Evolutionary conservation across 2,329 filamentous ascomycete genomes (phyloP).

Genomic region (Aureobasidium sp.): DNA sequence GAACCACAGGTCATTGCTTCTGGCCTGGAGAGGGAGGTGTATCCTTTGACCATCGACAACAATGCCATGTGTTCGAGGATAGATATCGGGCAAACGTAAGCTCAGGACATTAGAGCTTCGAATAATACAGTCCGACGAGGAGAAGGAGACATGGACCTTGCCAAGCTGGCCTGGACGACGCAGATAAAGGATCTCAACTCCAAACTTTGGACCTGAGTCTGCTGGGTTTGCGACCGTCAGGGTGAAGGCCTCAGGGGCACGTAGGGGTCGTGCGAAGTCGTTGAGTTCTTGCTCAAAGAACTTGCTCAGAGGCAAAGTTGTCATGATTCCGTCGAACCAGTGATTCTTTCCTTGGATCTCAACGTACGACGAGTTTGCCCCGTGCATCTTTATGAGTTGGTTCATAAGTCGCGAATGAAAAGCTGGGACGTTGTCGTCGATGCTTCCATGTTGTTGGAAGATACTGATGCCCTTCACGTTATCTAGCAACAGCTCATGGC

Average conservation of each 20-base stretch:
- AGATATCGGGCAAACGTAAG: constrained; percentile 17
- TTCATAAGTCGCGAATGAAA: constrained; percentile 49
- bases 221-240: constrained; percentile 44
- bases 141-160: constrained; percentile 35
- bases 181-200: constrained; percentile 43
- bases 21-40: background rate
- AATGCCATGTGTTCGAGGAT: constrained; percentile 1
- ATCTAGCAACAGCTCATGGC: constrained; percentile 45
- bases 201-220: constrained; percentile 44
- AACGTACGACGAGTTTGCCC: constrained; percentile 36
- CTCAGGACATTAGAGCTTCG: constrained; percentile 35
- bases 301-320: constrained; percentile 37
- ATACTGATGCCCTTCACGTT: constrained; percentile 46
- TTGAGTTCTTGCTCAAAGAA: constrained; percentile 39
- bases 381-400: constrained; percentile 37
- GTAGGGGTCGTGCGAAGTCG: constrained; percentile 16
- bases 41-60: background rate
- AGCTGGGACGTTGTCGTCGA: constrained; percentile 50
- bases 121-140: constrained; percentile 28
- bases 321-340: constrained; percentile 49
- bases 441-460: constrained; percentile 47
- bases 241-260: constrained; percentile 32
- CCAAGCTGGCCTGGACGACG: constrained; percentile 42
- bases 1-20: background rate
- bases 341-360: constrained; percentile 43